Percentiles rank a stretch among this genome's conserved stretches.
Conservation (phyloP, 2,329 filamentous ascomycete species). For the Penicillium freii region DNA sequence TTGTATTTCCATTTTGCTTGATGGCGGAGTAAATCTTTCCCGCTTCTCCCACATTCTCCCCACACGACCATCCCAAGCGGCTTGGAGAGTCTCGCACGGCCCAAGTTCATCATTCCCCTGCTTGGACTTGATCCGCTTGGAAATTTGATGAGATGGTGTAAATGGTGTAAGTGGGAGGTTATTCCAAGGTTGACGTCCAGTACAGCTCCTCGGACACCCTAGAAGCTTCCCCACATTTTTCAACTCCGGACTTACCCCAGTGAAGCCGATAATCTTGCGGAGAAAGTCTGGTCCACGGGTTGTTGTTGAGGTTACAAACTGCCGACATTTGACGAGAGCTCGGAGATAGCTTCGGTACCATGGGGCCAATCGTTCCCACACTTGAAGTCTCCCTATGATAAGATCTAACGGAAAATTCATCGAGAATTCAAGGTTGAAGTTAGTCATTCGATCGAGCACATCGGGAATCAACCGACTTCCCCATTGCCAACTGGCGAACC, state of each 20-base stretch:
- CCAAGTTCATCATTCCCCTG: constrained; percentile 6
- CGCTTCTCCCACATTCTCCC: constrained; percentile 26
- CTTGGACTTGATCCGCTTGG: constrained; percentile 18
- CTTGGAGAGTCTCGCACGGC: neutral
- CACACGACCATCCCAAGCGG: constrained; percentile 11
- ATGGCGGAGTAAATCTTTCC: constrained; percentile 25
- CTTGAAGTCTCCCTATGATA: neutral
- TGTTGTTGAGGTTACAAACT: neutral
- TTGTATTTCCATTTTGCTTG: neutral
- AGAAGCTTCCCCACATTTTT: neutral
- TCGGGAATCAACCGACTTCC: neutral
- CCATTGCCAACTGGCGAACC: neutral
- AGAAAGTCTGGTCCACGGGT: neutral
- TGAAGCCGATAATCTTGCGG: neutral
- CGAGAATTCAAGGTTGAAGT: neutral
- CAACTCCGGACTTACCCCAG: neutral
- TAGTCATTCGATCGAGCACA: neutral
- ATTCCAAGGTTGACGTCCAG: too few relatives aligned
- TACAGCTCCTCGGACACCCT: neutral
- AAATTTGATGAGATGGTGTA: neutral
- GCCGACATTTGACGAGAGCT: neutral
- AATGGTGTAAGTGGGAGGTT: too few relatives aligned
- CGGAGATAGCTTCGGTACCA: too few relatives aligned
- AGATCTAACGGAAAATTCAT: neutral
- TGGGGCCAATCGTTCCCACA: neutral